Base-by-base conservation (phyloP, 225 moss, liverwort and hornwort species). In the Ulota crispa region DNA sequence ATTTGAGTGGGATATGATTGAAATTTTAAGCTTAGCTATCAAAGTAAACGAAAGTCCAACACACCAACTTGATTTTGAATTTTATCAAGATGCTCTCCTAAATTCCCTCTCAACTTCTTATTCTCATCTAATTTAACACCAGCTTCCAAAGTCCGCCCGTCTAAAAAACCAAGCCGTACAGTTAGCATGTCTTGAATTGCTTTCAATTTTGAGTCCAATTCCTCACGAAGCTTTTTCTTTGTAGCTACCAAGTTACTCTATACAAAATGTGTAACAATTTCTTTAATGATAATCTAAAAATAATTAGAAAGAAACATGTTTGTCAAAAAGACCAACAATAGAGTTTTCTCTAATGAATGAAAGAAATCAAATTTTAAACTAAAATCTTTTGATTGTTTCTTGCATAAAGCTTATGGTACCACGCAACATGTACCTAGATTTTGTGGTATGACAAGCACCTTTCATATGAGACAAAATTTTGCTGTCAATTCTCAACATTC, bases 1-100 rank as follows among this genome's bases (percentile, higher is more conserved):
- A 8, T 47, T 11, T 2, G 1, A 0, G 0, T 55, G 13, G 12
- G 12, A 10, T 57, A 11, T 5, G 1, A 50, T 26, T 36, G 12
- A 6, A 24, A 1, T 18, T 18, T 20, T 9, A 0, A 3, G 4
- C 54, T 2, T 16, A 0, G 1, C n/a, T 18, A 56, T 86, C 19
- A 83, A 23, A 53, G 83, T 65, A 94, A 71, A 75, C 92, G 91
- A 68, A 91, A 96, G 78, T 92, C 80, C 37, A 96, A 89, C 64
- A 94, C 83, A 63, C 96, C 96, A 75, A 94, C 92, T 89, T 94
- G 93, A 74, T 96, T 96, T 57, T 93, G 94, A 64, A 94, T 73
- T 69, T 85, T 77, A 68, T 96, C 92, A 21, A 94, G 83, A 31
- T 92, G 88, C 47, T 89, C 78, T 23, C 72, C 85, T n/a, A 89